These are phyloP conservation scores for Malassezia vespertilionis DNA, from an alignment of 1,284 basidiomycete genomes.

Conservation along the genomic window DNA sequence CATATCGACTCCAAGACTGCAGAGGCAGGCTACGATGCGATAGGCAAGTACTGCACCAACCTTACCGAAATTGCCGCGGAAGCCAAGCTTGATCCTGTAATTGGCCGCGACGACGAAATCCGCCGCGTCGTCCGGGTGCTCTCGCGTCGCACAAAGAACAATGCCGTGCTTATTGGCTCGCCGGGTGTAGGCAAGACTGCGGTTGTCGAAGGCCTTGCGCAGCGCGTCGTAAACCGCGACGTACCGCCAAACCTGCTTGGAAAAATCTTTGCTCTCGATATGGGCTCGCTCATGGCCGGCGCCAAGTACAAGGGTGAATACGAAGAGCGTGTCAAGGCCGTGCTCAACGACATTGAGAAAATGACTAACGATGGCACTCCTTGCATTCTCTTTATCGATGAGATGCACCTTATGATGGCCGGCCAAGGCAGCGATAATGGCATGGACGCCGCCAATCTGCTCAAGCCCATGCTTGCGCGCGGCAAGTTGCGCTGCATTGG, in stretches of 20 bases:
- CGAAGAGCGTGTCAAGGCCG: constrained; percentile 88
- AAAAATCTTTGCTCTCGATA: constrained; percentile 68
- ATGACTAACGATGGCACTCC: constrained; percentile 68
- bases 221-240: constrained; percentile 87
- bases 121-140: constrained; percentile 46
- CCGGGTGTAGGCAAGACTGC: constrained; percentile 52
- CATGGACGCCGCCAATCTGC: constrained; percentile 46
- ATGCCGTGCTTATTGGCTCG: constrained; percentile 72
- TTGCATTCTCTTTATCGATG: constrained; percentile 90
- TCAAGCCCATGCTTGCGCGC: constrained; percentile 54
- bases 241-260: constrained; percentile 78
- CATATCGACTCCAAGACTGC: constrained; percentile 70
- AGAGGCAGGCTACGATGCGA: constrained; percentile 44
- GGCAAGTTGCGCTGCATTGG: constrained; percentile 84
- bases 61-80: constrained; percentile 54
- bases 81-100: constrained; percentile 55
- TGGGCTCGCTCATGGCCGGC: constrained; percentile 91
- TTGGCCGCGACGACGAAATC: constrained; percentile 49
- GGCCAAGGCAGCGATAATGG: constrained; percentile 34
- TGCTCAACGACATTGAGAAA: constrained; percentile 83
- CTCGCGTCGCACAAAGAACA: constrained; percentile 65
- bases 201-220: constrained; percentile 88
- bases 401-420: constrained; percentile 51
- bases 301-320: constrained; percentile 95
- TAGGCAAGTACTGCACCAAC: constrained; percentile 49